Evolutionary conservation across 352 stramenopile genomes (phyloP).

Genomic region (Globisporangium mamillatum): DNA sequence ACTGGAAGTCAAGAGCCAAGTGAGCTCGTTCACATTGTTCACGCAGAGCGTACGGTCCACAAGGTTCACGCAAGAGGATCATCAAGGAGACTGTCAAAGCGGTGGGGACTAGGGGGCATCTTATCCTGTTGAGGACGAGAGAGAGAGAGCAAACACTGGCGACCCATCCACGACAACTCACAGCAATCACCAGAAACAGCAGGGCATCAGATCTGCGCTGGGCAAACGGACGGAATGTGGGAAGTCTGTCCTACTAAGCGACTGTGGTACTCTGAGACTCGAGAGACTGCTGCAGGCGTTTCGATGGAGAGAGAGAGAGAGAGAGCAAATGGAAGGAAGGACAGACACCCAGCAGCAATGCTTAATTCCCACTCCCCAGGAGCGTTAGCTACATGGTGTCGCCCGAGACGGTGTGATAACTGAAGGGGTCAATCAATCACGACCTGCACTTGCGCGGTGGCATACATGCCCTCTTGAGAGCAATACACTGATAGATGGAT

Average conservation of each 20-base stretch:
- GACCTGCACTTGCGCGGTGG: too few species aligned
- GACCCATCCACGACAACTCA: too few species aligned
- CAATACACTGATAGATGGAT: background rate
- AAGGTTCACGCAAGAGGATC: background rate
- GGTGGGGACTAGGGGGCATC: too few species aligned
- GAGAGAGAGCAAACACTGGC: too few species aligned
- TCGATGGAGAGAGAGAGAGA: background rate
- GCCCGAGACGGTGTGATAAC: too few species aligned
- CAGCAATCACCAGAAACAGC: too few species aligned
- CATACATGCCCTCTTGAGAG: too few species aligned
- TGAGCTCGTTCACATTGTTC: too few species aligned
- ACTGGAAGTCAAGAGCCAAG: too few species aligned
- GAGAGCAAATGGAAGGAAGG: background rate
- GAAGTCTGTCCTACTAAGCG: background rate
- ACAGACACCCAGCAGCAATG: background rate
- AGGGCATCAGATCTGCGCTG: background rate
- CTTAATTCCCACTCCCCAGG: background rate
- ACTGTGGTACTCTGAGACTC: background rate
- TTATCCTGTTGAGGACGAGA: too few species aligned
- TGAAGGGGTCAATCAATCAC: too few species aligned
- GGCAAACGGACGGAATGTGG: background rate
- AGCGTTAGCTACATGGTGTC: background rate
- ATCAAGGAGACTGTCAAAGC: background rate
- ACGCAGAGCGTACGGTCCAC: too few species aligned
- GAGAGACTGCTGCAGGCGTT: background rate